Conservation (phyloP, 2,329 filamentous ascomycete species). For the Penicillium sp. region DNA sequence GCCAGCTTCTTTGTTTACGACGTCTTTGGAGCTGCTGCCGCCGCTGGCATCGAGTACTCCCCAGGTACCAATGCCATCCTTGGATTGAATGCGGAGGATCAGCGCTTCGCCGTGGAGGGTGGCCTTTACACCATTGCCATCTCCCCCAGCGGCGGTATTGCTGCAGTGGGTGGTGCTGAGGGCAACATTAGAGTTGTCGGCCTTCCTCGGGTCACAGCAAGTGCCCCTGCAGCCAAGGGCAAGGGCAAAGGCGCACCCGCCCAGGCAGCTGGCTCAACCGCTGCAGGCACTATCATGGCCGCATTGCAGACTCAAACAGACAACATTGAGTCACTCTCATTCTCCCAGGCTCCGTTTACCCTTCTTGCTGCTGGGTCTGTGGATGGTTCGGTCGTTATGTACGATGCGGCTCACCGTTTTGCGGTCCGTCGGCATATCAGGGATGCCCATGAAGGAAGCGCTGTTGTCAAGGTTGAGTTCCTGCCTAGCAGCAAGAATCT, state of each 20-base stretch:
- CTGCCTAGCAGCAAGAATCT: constrained; percentile 50
- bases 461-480: constrained; percentile 92
- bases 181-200: constrained; percentile 83
- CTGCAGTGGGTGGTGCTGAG: constrained; percentile 82
- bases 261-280: constrained; percentile 37
- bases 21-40: constrained; percentile 75
- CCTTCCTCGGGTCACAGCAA: constrained; percentile 62
- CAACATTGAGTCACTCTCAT: constrained; percentile 72
- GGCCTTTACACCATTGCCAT: constrained; percentile 86
- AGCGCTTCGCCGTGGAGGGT: constrained; percentile 87
- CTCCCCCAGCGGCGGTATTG: constrained; percentile 73
- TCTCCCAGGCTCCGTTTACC: constrained; percentile 59
- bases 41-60: constrained; percentile 56
- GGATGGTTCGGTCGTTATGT: constrained; percentile 72
- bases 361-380: constrained; percentile 63
- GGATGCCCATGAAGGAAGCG: constrained; percentile 80
- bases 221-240: constrained; percentile 46
- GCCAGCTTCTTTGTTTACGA: constrained; percentile 89
- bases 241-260: constrained; percentile 49
- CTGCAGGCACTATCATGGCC: constrained; percentile 73
- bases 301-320: constrained; percentile 75
- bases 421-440: constrained; percentile 78
- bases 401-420: constrained; percentile 81
- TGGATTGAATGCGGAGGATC: constrained; percentile 73
- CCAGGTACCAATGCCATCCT: constrained; percentile 65